Evolutionary conservation across 805 yeast genomes (phyloP).

Genomic region (Ogataea nonfermentans): DNA sequence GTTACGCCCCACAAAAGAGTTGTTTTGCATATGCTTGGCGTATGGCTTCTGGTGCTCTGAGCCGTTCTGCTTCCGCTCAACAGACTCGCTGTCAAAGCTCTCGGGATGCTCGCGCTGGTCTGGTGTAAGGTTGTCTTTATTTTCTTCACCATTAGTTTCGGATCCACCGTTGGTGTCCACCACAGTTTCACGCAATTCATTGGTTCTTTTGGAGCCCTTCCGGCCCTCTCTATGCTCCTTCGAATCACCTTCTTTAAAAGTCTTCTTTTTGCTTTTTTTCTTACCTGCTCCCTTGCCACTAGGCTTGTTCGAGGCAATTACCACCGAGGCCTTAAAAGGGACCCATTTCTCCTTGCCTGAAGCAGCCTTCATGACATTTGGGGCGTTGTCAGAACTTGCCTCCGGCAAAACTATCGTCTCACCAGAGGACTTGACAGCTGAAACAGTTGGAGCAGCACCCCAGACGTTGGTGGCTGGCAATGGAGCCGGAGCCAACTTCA

Average conservation of each 20-base stretch:
- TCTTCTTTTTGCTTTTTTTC: slow-evolving; percentile 26
- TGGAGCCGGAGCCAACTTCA: slow-evolving; percentile 61
- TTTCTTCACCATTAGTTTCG: not conserved
- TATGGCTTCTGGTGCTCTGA: slow-evolving; percentile 2
- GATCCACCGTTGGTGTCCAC: slow-evolving; percentile 4
- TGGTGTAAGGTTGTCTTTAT: slow-evolving; percentile 1
- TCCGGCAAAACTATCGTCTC: slow-evolving; percentile 33
- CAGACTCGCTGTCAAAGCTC: slow-evolving; percentile 4
- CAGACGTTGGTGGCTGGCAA: slow-evolving; percentile 63
- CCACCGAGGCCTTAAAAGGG: slow-evolving; percentile 58
- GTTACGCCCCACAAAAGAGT: slow-evolving; percentile 22
- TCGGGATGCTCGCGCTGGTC: slow-evolving; percentile 2
- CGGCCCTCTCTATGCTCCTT: slow-evolving; percentile 12
- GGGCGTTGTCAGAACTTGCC: slow-evolving; percentile 19
- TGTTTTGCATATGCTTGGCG: slow-evolving; percentile 3
- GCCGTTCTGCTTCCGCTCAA: slow-evolving; percentile 3
- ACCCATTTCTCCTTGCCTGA: slow-evolving; percentile 67
- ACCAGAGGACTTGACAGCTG: slow-evolving; percentile 38
- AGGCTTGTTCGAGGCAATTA: slow-evolving; percentile 34
- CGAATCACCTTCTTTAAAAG: slow-evolving; percentile 9
- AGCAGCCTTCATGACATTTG: slow-evolving; percentile 24
- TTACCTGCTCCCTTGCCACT: slow-evolving; percentile 14
- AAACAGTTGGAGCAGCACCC: slow-evolving; percentile 39
- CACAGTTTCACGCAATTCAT: slow-evolving; percentile 6
- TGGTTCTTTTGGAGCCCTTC: slow-evolving; percentile 4